Conservation (phyloP, 192 early-diverging fungal genomes). For the Phycomyces nitens region DNA sequence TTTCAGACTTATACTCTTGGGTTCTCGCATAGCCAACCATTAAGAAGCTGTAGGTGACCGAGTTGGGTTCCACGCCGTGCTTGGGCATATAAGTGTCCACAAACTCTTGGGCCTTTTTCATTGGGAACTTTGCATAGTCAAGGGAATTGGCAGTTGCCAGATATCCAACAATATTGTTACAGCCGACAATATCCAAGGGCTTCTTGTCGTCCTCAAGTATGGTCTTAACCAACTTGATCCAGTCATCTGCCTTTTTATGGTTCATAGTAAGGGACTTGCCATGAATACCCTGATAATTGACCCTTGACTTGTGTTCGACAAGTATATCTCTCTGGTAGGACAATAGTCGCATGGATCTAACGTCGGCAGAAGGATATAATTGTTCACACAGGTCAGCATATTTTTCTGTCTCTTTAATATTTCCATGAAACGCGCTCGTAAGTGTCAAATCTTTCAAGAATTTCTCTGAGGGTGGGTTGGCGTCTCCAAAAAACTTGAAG, state of each 20-base stretch:
- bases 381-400: background rate
- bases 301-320: background rate
- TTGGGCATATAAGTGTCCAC: constrained; percentile 26
- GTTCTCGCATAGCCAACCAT: constrained; percentile 31
- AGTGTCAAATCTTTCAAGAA: background rate
- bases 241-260: background rate
- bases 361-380: background rate
- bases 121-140: constrained; percentile 21
- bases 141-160: constrained; percentile 29
- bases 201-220: constrained; percentile 8
- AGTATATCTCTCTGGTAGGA: background rate
- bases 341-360: background rate
- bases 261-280: too few species aligned
- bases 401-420: background rate
- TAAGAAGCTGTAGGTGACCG: constrained; percentile 12
- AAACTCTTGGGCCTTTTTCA: constrained; percentile 22
- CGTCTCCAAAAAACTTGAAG: too few species aligned
- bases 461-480: background rate
- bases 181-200: constrained; percentile 12
- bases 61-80: constrained; percentile 24
- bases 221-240: constrained; percentile 12
- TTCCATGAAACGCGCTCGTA: background rate
- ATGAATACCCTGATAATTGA: background rate
- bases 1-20: constrained; percentile 18
- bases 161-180: constrained; percentile 30